A percentile compares a stretch with the other conserved stretches of the same genome.
phyloP scores from a whole-genome alignment of 2,329 filamentous ascomycete genomes.

The Xylaria sp. region DNA sequence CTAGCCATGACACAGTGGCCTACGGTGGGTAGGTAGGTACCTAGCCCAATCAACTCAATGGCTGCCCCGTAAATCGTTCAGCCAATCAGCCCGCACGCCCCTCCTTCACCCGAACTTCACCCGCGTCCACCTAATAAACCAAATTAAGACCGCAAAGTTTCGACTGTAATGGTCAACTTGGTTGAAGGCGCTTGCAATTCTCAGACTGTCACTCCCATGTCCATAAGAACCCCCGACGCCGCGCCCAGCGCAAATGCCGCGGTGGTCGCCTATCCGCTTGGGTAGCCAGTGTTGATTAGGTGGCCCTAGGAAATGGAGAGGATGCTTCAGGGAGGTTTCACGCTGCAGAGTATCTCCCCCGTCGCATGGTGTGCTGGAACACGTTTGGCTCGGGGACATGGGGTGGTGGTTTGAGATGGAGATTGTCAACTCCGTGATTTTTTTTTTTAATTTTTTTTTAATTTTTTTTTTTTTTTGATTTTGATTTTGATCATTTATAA shows the following conservation, averaged over 20 bases:
- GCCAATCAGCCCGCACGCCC: neutral
- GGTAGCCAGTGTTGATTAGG: slow-evolving; percentile 70
- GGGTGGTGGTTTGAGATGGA: slow-evolving; percentile 61
- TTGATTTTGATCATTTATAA: too few species aligned
- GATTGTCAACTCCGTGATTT: slow-evolving; percentile 53
- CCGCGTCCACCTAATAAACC: slow-evolving; percentile 5
- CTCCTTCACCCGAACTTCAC: neutral
- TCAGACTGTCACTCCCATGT: slow-evolving; percentile 57
- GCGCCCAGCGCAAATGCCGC: slow-evolving; percentile 72
- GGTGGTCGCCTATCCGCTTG: slow-evolving; percentile 69
- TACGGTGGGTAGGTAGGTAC: neutral
- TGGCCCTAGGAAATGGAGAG: slow-evolving; percentile 71
- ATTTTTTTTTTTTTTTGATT: neutral
- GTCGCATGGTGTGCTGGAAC: slow-evolving; percentile 72
- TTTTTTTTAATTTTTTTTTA: slow-evolving; percentile 45
- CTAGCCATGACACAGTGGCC: too few species aligned
- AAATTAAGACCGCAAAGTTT: slow-evolving; percentile 21
- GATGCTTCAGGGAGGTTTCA: slow-evolving; percentile 73
- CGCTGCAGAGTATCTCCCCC: slow-evolving; percentile 76
- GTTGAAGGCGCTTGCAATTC: slow-evolving; percentile 61
- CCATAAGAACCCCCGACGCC: slow-evolving; percentile 58
- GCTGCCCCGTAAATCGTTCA: neutral
- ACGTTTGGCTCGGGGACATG: slow-evolving; percentile 68
- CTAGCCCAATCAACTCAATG: neutral
- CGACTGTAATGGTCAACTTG: slow-evolving; percentile 69